A percentile compares a stretch with the other conserved stretches of the same genome.
Conservation (phyloP, 2,329 filamentous ascomycete genomes). For the Sarocladium oryzae region DNA sequence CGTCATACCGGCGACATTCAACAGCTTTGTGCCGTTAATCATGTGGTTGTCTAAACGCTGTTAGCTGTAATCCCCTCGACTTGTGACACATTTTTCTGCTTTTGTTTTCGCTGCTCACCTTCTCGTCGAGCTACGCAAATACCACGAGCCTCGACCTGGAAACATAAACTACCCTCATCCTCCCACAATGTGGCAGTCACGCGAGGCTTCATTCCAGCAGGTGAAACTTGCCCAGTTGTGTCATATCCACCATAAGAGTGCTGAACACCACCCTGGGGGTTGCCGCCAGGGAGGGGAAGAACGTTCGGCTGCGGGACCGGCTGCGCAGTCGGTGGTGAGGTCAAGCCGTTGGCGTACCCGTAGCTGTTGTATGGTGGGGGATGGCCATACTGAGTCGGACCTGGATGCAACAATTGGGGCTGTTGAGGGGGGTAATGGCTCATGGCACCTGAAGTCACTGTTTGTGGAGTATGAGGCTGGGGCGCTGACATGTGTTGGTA, state of each 20-base stretch:
- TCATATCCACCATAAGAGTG: slow-evolving; percentile 54
- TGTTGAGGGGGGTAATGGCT: slow-evolving; percentile 76
- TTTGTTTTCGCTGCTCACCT: slow-evolving; percentile 53
- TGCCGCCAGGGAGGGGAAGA: slow-evolving; percentile 60
- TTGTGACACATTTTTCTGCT: neutral
- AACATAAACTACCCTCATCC: slow-evolving; percentile 94
- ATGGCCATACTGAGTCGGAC: slow-evolving; percentile 43
- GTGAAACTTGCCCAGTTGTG: slow-evolving; percentile 85
- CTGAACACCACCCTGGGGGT: slow-evolving; percentile 41
- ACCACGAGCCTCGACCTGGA: slow-evolving; percentile 92
- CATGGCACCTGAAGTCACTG: slow-evolving; percentile 67
- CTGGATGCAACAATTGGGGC: slow-evolving; percentile 64
- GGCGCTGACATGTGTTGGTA: slow-evolving; percentile 76
- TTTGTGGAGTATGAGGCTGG: slow-evolving; percentile 67
- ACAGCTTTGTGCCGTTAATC: slow-evolving; percentile 96
- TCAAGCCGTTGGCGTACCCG: slow-evolving; percentile 67
- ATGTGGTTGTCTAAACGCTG: slow-evolving; percentile 77
- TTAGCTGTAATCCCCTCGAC: neutral
- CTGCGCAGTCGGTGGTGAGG: slow-evolving; percentile 69
- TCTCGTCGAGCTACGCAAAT: slow-evolving; percentile 93
- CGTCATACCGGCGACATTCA: slow-evolving; percentile 98
- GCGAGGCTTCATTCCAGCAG: slow-evolving; percentile 89
- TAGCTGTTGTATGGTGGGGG: slow-evolving; percentile 61
- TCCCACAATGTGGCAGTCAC: slow-evolving; percentile 98
- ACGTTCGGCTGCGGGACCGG: slow-evolving; percentile 56